phyloP scores from a whole-genome alignment of 257 asterid species.

The Galeopsis tetrahit region DNA sequence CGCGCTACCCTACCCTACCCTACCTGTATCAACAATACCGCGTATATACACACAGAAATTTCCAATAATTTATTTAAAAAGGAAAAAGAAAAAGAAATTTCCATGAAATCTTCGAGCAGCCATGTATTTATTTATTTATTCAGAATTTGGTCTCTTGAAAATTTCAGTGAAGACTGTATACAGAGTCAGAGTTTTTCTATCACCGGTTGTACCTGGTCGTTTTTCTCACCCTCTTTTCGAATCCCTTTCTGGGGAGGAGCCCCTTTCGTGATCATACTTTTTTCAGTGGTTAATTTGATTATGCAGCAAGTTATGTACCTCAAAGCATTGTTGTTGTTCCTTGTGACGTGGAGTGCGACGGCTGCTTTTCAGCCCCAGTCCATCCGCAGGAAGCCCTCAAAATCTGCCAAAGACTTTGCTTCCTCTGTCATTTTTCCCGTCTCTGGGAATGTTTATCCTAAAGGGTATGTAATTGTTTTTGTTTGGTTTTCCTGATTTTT shows the following conservation, averaged over 20 bases:
- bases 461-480: slow-evolving; percentile 52
- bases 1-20: too few relatives aligned
- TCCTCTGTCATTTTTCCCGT: slow-evolving; percentile 80
- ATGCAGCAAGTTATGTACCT: slow-evolving; percentile 44
- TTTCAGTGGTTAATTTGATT: background rate
- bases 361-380: slow-evolving; percentile 50
- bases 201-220: too few relatives aligned
- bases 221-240: background rate
- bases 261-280: slow-evolving; percentile 1
- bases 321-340: slow-evolving; percentile 47
- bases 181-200: too few relatives aligned
- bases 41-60: too few relatives aligned
- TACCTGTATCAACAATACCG: too few relatives aligned
- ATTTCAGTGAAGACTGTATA: too few relatives aligned
- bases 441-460: slow-evolving; percentile 84
- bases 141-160: too few relatives aligned
- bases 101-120: too few relatives aligned
- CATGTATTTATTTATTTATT: too few relatives aligned
- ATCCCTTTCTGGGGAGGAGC: slow-evolving; percentile 9
- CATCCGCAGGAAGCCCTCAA: slow-evolving; percentile 21
- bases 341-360: slow-evolving; percentile 43
- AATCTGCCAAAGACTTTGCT: slow-evolving; percentile 39
- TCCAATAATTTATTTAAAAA: too few relatives aligned
- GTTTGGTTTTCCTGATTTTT: background rate
- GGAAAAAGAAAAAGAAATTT: too few relatives aligned